Percentiles rank a stretch among this genome's conserved stretches.
Evolutionary conservation across 768 basidiomycete species (phyloP).

Genomic region (Crassisporium funariophilum): DNA sequence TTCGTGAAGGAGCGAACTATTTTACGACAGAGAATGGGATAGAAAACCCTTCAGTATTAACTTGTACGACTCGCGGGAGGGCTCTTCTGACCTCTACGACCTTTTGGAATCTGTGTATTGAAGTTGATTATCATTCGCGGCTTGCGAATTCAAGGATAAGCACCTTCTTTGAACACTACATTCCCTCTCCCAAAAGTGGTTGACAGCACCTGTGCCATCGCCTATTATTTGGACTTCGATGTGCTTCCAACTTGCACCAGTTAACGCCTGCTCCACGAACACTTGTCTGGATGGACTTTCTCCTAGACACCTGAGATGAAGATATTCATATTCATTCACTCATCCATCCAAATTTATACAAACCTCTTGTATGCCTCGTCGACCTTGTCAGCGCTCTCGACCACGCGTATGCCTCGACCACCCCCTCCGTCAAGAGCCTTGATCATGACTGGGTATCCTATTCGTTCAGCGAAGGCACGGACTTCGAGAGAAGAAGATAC

Average conservation of each 20-base stretch:
- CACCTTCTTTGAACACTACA: constrained; percentile 89
- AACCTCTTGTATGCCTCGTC: constrained; percentile 71
- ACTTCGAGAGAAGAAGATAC: constrained; percentile 30
- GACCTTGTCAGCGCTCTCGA: constrained; percentile 69
- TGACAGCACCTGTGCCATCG: constrained; percentile 74
- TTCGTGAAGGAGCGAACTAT: constrained; percentile 71
- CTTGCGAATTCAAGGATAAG: not conserved
- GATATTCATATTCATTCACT: not conserved
- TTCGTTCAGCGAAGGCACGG: constrained; percentile 23
- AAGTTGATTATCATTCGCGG: not conserved
- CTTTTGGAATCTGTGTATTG: constrained; percentile 63
- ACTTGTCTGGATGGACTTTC: constrained; percentile 48
- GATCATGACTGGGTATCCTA: constrained; percentile 69
- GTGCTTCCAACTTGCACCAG: constrained; percentile 74
- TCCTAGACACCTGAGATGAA: constrained; percentile 32
- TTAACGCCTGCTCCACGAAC: constrained; percentile 85
- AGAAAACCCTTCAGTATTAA: no score
- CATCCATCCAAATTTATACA: no score
- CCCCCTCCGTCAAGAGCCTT: constrained; percentile 92
- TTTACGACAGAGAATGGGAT: not conserved
- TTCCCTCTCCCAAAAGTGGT: constrained; percentile 89
- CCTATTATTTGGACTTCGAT: constrained; percentile 88
- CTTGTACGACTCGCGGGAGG: no score
- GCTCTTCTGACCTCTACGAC: constrained; percentile 68
- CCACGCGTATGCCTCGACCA: constrained; percentile 89